Evolutionary conservation across 2,329 filamentous ascomycete species (phyloP), one percentile per base, ranked within the genome.

Genomic region (Davidsoniella eucalypti): DNA sequence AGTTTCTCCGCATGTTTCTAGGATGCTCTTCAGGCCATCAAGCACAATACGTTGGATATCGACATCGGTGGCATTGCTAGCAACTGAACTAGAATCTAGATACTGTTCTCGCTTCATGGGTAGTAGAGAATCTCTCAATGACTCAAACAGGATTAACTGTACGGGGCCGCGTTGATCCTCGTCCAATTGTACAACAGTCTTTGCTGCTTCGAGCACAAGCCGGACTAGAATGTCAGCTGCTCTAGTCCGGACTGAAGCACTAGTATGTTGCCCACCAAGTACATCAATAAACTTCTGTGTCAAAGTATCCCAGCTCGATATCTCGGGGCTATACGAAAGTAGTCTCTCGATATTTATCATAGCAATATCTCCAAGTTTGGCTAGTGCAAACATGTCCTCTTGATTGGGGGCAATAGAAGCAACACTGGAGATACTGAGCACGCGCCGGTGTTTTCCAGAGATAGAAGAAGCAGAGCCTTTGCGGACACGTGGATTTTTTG

Each of bases 1-100:
- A 0, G 78, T 80, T 60, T 98, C 88, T 7, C 90, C 92, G 57
- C 83, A 90, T 55, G 87, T 82, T 59, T 96, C 90, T 2, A 98
- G 71, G 17, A 95, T 77, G 50, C 73, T 80, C 61, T 87, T 87
- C 5, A 94, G 68, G 0, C 84, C 82, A 55, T 94, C 86, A 1
- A 94, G 72, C 21, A 85, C 72, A 49, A 84, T 78, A 55, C 81
- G 81, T 61, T 94, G 87, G 14, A 94, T 84, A 50, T 92, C 83
- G 16, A 86, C 67, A 56, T 92, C 82, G 0, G 78, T 78, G 21
- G 67, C 64, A 25, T 49, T 44, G 23, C 52, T 51, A 9, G 52
- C 49, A 5, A 51, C 44, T 3, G 48, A 50, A 10, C 43, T 21
- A 2, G 16, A 42, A 21, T 53, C 51, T 4, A 18, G 18, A 7